A percentile compares a stretch with the other conserved stretches of the same genome.
These are phyloP conservation scores for Inga laurina DNA, from an alignment of 306 rosid genomes.

Conservation along the genomic window DNA sequence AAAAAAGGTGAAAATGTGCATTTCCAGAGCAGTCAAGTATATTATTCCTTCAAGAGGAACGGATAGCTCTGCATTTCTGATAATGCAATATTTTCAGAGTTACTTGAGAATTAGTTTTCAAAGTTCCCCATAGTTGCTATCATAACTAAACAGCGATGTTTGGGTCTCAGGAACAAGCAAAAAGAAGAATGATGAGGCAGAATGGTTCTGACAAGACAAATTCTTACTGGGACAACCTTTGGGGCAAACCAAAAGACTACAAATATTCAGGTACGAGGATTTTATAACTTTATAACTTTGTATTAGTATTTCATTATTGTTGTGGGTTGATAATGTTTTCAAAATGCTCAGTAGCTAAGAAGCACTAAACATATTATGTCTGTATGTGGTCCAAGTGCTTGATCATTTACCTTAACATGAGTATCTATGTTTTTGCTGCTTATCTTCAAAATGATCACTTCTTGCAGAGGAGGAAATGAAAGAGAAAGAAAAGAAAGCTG, in stretches of 20 bases:
- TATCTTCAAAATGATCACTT: slow-evolving; percentile 7
- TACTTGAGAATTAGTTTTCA: not conserved
- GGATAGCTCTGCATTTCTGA: not conserved
- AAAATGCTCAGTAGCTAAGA: not conserved
- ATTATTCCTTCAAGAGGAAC: not conserved
- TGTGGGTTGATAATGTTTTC: not conserved
- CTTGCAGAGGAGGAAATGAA: slow-evolving; percentile 72
- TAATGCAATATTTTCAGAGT: not conserved
- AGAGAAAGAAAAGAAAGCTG: slow-evolving; percentile 79
- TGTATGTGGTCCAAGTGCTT: not conserved
- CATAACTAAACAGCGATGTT: slow-evolving; percentile 14
- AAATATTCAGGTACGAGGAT: slow-evolving; percentile 60
- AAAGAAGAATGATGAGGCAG: slow-evolving; percentile 73
- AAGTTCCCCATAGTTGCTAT: not conserved
- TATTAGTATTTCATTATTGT: not conserved
- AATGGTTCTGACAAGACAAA: slow-evolving; percentile 50
- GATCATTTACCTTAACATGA: not conserved
- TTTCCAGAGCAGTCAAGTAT: not conserved
- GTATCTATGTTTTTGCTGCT: slow-evolving; percentile 12
- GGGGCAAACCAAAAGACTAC: slow-evolving; percentile 67
- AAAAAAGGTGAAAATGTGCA: not conserved
- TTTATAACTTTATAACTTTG: not conserved
- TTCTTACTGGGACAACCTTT: slow-evolving; percentile 76
- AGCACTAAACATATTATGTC: not conserved
- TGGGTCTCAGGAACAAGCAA: slow-evolving; percentile 69